Conservation (phyloP, 169 alveolate species). For the Cryptosporidium xiaoi region DNA sequence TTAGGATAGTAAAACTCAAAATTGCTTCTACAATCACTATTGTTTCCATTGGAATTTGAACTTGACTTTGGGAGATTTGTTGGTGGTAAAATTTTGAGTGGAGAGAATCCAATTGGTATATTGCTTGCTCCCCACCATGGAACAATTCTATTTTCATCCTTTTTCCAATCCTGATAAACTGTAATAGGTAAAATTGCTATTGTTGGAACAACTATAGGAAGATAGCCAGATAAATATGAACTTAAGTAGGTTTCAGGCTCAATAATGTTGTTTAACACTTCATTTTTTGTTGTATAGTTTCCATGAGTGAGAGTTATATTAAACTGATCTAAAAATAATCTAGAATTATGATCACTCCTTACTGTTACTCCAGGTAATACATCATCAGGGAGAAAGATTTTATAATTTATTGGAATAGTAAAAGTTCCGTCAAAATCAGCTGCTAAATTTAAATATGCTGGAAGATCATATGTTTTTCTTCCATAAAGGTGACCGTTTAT, state of each 20-base stretch:
- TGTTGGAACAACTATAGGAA: slow-evolving; percentile 55
- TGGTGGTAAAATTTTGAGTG: slow-evolving; percentile 51
- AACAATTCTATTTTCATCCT: slow-evolving; percentile 42
- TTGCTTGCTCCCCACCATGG: slow-evolving; percentile 73
- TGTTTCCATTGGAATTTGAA: slow-evolving; percentile 3
- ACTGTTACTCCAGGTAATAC: slow-evolving; percentile 30
- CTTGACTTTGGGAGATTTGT: slow-evolving; percentile 32
- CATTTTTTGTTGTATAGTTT: slow-evolving; percentile 11
- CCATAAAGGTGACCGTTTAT: slow-evolving; percentile 46
- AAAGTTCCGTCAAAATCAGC: slow-evolving; percentile 64
- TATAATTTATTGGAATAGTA: slow-evolving; percentile 46
- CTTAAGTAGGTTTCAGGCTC: neutral
- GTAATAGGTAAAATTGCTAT: slow-evolving; percentile 35
- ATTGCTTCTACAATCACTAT: slow-evolving; percentile 27
- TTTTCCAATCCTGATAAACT: slow-evolving; percentile 55
- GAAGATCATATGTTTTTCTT: slow-evolving; percentile 36
- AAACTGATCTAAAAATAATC: slow-evolving; percentile 44
- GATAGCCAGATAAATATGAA: slow-evolving; percentile 31
- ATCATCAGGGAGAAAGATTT: slow-evolving; percentile 71
- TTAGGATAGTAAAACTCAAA: slow-evolving; percentile 61
- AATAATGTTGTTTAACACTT: neutral
- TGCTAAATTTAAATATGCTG: slow-evolving; percentile 34
- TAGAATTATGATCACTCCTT: slow-evolving; percentile 3
- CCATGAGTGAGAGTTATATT: slow-evolving; percentile 61
- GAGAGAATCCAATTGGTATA: slow-evolving; percentile 66